Conservation (phyloP, 2,329 filamentous ascomycete species). For the Talaromyces sp. region DNA sequence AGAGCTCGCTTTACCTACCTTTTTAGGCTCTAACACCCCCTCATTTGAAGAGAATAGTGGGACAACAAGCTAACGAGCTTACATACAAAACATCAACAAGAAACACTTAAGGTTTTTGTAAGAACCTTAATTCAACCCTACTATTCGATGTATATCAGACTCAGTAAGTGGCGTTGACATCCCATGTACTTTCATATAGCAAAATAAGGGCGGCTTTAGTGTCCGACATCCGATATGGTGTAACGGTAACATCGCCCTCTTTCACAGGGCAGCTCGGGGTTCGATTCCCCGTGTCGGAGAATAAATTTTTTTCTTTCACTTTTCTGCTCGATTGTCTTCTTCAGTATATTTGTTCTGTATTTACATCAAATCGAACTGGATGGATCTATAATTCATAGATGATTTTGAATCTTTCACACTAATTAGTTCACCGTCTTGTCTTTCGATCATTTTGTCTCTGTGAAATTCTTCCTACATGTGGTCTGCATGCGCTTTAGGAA, state of each 20-base stretch:
- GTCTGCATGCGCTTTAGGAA: too few species aligned
- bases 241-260: conserved; percentile 14
- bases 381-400: too few species aligned
- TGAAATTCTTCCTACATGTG: too few species aligned
- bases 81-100: neutral
- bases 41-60: neutral
- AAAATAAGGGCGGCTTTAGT: accelerated
- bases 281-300: conserved; percentile 15
- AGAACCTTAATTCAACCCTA: neutral
- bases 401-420: too few species aligned
- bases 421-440: too few species aligned
- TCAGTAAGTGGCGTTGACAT: neutral
- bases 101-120: neutral
- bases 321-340: too few species aligned
- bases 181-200: neutral
- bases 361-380: too few species aligned
- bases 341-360: too few species aligned
- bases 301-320: too few species aligned
- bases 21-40: neutral
- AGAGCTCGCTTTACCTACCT: neutral
- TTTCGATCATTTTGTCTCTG: too few species aligned
- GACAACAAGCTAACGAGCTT: neutral
- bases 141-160: neutral
- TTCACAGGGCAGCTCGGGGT: conserved; percentile 15
- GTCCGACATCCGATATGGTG: conserved; percentile 10